Evolutionary conservation across 306 rosid genomes (phyloP), one percentile per base, ranked within the genome.

Genomic region (Cicer bijugum): DNA sequence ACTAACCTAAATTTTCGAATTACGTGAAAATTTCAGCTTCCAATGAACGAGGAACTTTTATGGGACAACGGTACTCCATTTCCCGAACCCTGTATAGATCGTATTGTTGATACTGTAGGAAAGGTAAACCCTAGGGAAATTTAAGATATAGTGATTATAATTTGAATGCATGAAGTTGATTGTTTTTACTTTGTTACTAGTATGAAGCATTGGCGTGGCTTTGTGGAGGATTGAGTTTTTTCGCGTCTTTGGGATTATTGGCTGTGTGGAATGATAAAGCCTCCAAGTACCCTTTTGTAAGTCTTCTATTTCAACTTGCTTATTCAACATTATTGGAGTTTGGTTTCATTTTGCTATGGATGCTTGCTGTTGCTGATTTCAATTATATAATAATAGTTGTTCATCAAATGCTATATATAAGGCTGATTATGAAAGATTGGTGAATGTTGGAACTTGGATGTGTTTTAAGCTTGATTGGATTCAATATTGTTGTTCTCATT

Each of bases 201-300:
- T 95, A 91, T 75, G 97, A 95, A 84, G 99, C 99, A 70, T 85
- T 95, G 87, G 97, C 88, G 7, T 95, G 99, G 99, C 85, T 94
- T 5, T 88, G 96, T 72, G 99, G 97, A 51, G 97, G 97, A 16
- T 85, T 94, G 78, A 50, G 99, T 7, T 91, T 58, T 74, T 91
- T 91, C n/a, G 96, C 87, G 0, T 58, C 84, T 28, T 47, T 94
- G 51, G 99, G 99, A 58, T 58, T 94, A 40, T 63, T 87, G 82
- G 97, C 96, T 8, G 91, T 86, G 73, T 95, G 93, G 96, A 90
- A 90, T 67, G 97, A 91, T 67, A 95, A 95, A 81, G 96, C 97
- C 16, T 95, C 99, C 45, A 91, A 71, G 86, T 86, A 52, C 47
- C 97, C 97, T 0, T 91, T 88, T 78, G 93, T 92, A 76, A 88